Evolutionary conservation across 768 basidiomycete species (phyloP).

Genomic region (Agrocybe chaxingu): DNA sequence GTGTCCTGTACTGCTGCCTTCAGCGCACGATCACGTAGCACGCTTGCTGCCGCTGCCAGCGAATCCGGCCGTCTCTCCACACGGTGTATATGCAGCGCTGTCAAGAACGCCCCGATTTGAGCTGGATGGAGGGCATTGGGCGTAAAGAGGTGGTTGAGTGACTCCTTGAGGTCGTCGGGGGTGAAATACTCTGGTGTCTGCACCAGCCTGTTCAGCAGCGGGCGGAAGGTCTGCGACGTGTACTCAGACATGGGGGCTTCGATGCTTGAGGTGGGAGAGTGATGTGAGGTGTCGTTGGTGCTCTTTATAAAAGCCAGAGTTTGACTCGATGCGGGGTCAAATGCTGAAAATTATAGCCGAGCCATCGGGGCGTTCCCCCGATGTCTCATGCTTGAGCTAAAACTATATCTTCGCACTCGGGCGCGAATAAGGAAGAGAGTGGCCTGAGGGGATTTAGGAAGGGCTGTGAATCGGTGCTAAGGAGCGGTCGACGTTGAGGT

Average conservation of each 20-base stretch:
- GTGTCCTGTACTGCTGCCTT: conserved; percentile 55
- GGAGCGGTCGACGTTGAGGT: too few relatives aligned
- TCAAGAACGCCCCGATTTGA: conserved; percentile 89
- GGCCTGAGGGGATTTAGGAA: too few relatives aligned
- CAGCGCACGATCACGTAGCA: conserved; percentile 68
- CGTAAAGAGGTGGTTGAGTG: conserved; percentile 73
- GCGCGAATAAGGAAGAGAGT: too few relatives aligned
- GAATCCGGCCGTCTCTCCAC: conserved; percentile 75
- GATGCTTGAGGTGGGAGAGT: neutral
- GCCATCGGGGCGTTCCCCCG: too few relatives aligned
- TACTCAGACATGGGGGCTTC: conserved; percentile 14
- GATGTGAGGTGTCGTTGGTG: neutral
- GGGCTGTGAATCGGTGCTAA: too few relatives aligned
- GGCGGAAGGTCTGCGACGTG: conserved; percentile 60
- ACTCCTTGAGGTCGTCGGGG: conserved; percentile 64
- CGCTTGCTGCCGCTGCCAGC: conserved; percentile 74
- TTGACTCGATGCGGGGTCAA: too few relatives aligned
- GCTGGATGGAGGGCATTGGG: conserved; percentile 60
- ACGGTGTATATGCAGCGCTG: conserved; percentile 77
- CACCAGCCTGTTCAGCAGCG: conserved; percentile 72
- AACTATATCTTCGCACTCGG: too few relatives aligned
- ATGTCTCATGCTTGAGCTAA: too few relatives aligned
- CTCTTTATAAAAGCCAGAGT: neutral
- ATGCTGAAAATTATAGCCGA: too few relatives aligned
- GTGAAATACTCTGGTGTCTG: conserved; percentile 82